phyloP scores from a whole-genome alignment of 805 yeast species.

The Maudiozyma bulderi region DNA sequence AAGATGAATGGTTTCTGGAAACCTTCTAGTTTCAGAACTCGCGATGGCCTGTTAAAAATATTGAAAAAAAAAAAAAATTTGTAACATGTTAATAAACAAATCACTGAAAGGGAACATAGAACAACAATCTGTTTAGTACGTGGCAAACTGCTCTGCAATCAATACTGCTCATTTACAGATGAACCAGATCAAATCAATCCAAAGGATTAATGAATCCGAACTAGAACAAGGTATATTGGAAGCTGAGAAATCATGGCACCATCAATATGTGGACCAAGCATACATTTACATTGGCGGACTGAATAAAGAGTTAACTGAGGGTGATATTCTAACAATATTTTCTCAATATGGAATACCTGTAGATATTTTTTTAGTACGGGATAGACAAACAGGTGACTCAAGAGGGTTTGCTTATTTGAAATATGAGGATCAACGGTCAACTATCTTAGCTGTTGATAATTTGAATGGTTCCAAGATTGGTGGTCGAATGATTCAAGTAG shows the following conservation, averaged over 20 bases:
- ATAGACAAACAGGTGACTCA: slow-evolving; percentile 53
- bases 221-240: slow-evolving; percentile 46
- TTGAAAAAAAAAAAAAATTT: too few species aligned
- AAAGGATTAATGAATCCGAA: slow-evolving; percentile 57
- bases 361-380: slow-evolving; percentile 59
- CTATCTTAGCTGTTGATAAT: slow-evolving; percentile 82
- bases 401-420: slow-evolving; percentile 74
- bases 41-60: too few species aligned
- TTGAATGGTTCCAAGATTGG: slow-evolving; percentile 56
- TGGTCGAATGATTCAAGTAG: slow-evolving; percentile 50
- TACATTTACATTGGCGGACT: slow-evolving; percentile 71
- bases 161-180: background rate
- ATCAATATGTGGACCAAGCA: slow-evolving; percentile 67
- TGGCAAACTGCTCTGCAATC: background rate
- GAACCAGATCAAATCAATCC: slow-evolving; percentile 32
- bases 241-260: slow-evolving; percentile 74
- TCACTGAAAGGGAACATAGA: background rate
- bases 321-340: slow-evolving; percentile 67
- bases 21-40: too few species aligned
- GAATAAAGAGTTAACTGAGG: slow-evolving; percentile 55
- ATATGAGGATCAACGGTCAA: slow-evolving; percentile 71
- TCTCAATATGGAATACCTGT: slow-evolving; percentile 87
- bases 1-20: too few species aligned
- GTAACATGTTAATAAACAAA: background rate
- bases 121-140: background rate